Conservation (phyloP, 2,329 filamentous ascomycete species). For the Apiospora rasikravindrae region DNA sequence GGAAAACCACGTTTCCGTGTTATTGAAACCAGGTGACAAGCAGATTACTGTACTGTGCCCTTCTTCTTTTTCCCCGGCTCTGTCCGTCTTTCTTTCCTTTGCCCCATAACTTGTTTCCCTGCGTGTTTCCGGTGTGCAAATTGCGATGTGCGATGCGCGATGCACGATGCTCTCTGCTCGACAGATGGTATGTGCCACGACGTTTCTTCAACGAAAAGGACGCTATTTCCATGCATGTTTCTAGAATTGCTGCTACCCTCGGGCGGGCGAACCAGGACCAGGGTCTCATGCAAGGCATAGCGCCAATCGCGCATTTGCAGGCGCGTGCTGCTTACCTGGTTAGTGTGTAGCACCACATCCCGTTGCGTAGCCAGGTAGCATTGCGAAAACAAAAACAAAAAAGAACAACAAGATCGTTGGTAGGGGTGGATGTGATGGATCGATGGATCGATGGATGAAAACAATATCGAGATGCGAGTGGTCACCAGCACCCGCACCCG, state of each 20-base stretch:
- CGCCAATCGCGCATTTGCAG: neutral
- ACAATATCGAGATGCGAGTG: slow-evolving; percentile 10
- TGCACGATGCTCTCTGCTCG: neutral
- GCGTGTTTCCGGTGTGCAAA: neutral
- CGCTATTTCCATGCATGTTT: neutral
- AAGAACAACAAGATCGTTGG: neutral
- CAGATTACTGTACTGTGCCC: neutral
- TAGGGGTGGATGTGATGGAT: neutral
- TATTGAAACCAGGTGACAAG: neutral
- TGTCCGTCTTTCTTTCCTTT: neutral
- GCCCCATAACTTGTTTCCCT: neutral
- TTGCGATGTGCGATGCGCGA: neutral
- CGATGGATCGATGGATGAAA: neutral
- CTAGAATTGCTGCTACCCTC: neutral
- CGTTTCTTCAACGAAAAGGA: neutral
- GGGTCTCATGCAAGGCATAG: neutral
- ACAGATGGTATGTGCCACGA: neutral
- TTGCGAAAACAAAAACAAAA: neutral
- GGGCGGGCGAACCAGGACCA: neutral
- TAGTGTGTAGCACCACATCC: neutral
- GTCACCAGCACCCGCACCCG: neutral
- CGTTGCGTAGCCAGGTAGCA: neutral
- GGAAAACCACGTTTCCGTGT: neutral
- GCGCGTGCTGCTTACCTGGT: too few species aligned
- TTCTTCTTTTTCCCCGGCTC: neutral